These are phyloP conservation scores for Rhynchospora pubera DNA, from an alignment of 176 grass and related monocot genomes.

Conservation along the genomic window DNA sequence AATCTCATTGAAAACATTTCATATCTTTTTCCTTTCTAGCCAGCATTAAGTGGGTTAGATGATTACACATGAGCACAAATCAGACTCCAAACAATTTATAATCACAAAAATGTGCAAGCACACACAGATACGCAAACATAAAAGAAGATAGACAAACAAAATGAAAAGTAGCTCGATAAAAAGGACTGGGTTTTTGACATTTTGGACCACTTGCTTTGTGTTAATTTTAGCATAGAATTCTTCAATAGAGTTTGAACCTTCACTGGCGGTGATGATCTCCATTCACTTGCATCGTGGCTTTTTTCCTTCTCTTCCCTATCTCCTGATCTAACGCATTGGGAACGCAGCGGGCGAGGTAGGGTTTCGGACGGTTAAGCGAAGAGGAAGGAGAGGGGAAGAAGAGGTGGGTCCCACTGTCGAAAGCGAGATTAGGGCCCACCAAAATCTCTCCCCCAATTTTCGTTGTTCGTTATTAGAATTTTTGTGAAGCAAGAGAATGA, in stretches of 20 bases:
- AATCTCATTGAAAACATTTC: neutral
- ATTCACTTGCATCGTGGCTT: too few relatives aligned
- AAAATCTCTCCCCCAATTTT: too few relatives aligned
- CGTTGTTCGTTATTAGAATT: too few relatives aligned
- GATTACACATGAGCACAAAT: constrained; percentile 12
- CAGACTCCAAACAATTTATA: neutral
- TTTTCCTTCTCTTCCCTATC: too few relatives aligned
- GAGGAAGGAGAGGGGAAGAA: too few relatives aligned
- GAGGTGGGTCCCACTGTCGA: too few relatives aligned
- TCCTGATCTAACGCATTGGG: too few relatives aligned
- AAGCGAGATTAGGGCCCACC: too few relatives aligned
- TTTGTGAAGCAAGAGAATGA: too few relatives aligned
- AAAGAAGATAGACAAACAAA: constrained; percentile 1
- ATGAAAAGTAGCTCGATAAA: constrained; percentile 65
- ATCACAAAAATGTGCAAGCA: neutral
- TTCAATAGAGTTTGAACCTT: constrained; percentile 49
- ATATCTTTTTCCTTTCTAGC: neutral
- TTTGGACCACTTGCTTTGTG: constrained; percentile 37
- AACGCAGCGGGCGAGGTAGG: too few relatives aligned
- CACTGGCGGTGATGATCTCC: too few relatives aligned
- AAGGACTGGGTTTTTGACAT: constrained; percentile 68
- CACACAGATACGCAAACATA: neutral
- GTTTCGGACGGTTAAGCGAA: too few relatives aligned
- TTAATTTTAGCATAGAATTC: constrained; percentile 69
- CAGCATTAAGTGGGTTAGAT: neutral